These are phyloP conservation scores for Candida krabiensis DNA, from an alignment of 805 yeast species.

Conservation along the genomic window DNA sequence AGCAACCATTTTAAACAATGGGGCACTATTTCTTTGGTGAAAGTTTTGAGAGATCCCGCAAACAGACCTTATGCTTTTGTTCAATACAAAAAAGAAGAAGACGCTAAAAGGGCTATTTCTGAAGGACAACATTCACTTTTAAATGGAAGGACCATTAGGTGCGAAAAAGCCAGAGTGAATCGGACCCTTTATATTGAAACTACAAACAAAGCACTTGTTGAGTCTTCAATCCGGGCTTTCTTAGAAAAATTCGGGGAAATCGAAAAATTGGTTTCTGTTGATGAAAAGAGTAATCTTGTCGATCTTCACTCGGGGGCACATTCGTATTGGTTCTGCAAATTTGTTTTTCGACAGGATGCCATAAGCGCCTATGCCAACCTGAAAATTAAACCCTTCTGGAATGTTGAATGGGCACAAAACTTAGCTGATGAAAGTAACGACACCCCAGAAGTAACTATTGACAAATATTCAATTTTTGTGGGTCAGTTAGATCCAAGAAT, in stretches of 20 bases:
- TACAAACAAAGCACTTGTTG: constrained; percentile 25
- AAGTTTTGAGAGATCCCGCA: constrained; percentile 77
- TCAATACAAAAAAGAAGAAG: constrained; percentile 71
- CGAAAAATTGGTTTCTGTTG: constrained; percentile 58
- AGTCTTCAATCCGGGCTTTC: constrained; percentile 36
- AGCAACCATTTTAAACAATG: constrained; percentile 65
- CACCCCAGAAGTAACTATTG: constrained; percentile 49
- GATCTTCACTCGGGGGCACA: constrained; percentile 18
- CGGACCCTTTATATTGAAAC: constrained; percentile 69
- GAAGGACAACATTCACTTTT: constrained; percentile 68
- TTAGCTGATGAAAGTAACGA: constrained; percentile 49
- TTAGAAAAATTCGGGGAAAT: constrained; percentile 68
- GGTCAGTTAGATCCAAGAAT: constrained; percentile 65
- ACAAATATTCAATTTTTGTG: constrained; percentile 71
- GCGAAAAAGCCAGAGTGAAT: constrained; percentile 91
- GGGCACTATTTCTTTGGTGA: constrained; percentile 72
- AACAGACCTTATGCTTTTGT: constrained; percentile 93
- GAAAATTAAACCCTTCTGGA: constrained; percentile 52
- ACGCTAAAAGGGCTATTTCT: constrained; percentile 65
- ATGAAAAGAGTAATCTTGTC: constrained; percentile 30
- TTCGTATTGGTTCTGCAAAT: constrained; percentile 68
- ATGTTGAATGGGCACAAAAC: constrained; percentile 86
- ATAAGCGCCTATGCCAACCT: constrained; percentile 77
- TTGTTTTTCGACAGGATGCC: constrained; percentile 83
- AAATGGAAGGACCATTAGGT: constrained; percentile 75